Evolutionary conservation across 192 early-diverging fungal genomes (phyloP).

Genomic region (Spinellus fusiger): DNA sequence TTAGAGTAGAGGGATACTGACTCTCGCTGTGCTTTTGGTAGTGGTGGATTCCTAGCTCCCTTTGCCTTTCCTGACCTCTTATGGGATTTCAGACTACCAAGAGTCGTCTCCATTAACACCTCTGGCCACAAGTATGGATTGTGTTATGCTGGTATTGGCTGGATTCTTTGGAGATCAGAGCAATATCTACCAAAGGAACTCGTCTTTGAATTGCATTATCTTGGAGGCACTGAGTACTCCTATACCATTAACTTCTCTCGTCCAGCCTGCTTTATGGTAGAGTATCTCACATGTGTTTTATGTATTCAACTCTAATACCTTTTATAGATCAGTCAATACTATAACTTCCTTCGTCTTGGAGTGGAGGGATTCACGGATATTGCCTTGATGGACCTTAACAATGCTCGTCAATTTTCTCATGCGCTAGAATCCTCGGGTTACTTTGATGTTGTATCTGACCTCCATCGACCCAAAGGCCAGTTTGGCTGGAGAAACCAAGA

Average conservation of each 20-base stretch:
- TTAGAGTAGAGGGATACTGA: neutral
- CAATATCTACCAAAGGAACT: slow-evolving; percentile 56
- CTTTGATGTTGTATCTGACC: slow-evolving; percentile 58
- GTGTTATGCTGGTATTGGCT: slow-evolving; percentile 62
- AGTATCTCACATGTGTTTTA: neutral
- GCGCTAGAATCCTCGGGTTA: slow-evolving; percentile 52
- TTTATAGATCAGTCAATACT: slow-evolving; percentile 64
- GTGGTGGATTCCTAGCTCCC: slow-evolving; percentile 66
- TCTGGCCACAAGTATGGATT: slow-evolving; percentile 73
- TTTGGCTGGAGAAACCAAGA: slow-evolving; percentile 23
- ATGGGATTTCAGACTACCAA: slow-evolving; percentile 58
- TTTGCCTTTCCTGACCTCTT: slow-evolving; percentile 59
- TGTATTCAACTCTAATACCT: neutral
- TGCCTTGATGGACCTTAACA: slow-evolving; percentile 47
- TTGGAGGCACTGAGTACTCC: slow-evolving; percentile 55
- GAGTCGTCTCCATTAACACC: slow-evolving; percentile 61
- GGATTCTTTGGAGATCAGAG: slow-evolving; percentile 56
- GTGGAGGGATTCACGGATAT: slow-evolving; percentile 56
- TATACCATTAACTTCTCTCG: slow-evolving; percentile 78
- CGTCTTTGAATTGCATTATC: slow-evolving; percentile 61
- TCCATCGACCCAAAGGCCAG: slow-evolving; percentile 47
- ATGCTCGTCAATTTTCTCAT: slow-evolving; percentile 50
- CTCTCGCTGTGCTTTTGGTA: neutral
- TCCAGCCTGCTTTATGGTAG: slow-evolving; percentile 57
- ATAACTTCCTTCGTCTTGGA: slow-evolving; percentile 70